These are phyloP conservation scores for Entrophospora sp. DNA, from an alignment of 192 early-diverging fungal genomes.

Conservation along the genomic window DNA sequence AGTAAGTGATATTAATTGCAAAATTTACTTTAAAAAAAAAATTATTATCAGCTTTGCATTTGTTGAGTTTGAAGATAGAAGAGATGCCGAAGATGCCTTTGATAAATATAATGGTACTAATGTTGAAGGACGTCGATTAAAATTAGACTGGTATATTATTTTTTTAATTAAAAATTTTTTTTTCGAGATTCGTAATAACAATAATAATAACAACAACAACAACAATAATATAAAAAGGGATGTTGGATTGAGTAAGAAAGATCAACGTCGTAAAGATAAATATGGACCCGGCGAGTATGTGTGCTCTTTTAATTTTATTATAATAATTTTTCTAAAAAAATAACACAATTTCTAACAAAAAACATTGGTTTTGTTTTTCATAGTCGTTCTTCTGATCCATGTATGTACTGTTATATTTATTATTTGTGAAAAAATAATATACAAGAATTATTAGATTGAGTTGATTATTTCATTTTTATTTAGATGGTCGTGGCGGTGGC, in stretches of 20 bases:
- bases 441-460: neutral
- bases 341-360: no score
- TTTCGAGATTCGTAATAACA: no score
- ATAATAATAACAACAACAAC: no score
- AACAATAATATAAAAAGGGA: no score
- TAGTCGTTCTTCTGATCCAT: conserved; percentile 14
- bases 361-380: neutral
- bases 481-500: conserved; percentile 16
- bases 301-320: neutral
- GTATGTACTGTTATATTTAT: neutral
- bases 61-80: conserved; percentile 62
- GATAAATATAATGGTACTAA: conserved; percentile 52
- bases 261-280: conserved; percentile 18
- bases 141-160: conserved; percentile 41
- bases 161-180: no score
- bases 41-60: conserved; percentile 66
- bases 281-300: conserved; percentile 8
- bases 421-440: no score
- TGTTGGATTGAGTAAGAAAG: conserved; percentile 16
- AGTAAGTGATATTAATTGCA: neutral
- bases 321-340: neutral
- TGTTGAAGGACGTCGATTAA: conserved; percentile 46
- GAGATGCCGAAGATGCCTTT: conserved; percentile 53
- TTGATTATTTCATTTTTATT: neutral
- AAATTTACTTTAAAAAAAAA: no score